Evolutionary conservation across 345 rosid species (phyloP).

Genomic region (Camelina sativa): DNA sequence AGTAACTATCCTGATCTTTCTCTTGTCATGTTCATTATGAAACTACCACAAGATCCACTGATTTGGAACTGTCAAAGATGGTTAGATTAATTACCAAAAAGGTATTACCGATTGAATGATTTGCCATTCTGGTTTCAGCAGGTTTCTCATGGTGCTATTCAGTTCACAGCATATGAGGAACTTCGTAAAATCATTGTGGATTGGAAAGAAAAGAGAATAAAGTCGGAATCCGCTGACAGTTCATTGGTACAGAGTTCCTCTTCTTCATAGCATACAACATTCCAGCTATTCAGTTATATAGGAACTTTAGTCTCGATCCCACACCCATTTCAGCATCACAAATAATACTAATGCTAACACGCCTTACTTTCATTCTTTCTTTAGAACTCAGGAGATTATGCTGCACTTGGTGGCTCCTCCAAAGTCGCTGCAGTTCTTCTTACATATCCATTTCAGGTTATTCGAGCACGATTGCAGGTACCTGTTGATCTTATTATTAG

Average conservation of each 20-base stretch:
- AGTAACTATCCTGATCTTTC: slow-evolving; percentile 29
- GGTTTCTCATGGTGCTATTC: slow-evolving; percentile 97
- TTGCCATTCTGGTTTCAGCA: slow-evolving; percentile 52
- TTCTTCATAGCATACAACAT: not conserved
- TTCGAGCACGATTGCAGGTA: slow-evolving; percentile 93
- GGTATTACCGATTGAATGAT: not conserved
- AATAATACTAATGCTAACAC: slow-evolving; percentile 4
- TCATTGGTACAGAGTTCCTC: slow-evolving; percentile 56
- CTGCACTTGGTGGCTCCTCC: slow-evolving; percentile 83
- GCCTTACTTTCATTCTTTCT: slow-evolving; percentile 15
- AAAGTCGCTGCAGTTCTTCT: slow-evolving; percentile 87
- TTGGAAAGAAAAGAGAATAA: slow-evolving; percentile 49
- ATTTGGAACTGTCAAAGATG: not conserved
- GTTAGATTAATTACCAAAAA: not conserved
- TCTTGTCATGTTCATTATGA: not conserved
- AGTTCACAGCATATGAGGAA: slow-evolving; percentile 92
- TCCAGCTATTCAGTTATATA: not conserved
- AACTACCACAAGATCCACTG: slow-evolving; percentile 8
- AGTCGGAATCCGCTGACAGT: slow-evolving; percentile 46
- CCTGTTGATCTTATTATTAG: not conserved
- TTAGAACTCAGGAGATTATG: slow-evolving; percentile 89
- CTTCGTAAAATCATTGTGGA: slow-evolving; percentile 69
- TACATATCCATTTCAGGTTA: slow-evolving; percentile 93
- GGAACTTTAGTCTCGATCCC: slow-evolving; percentile 1
- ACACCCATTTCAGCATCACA: not conserved